A percentile compares a stretch with the other conserved stretches of the same genome.
Evolutionary conservation across 169 alveolate genomes (phyloP).

Genomic region (Eimeria tenella): DNA sequence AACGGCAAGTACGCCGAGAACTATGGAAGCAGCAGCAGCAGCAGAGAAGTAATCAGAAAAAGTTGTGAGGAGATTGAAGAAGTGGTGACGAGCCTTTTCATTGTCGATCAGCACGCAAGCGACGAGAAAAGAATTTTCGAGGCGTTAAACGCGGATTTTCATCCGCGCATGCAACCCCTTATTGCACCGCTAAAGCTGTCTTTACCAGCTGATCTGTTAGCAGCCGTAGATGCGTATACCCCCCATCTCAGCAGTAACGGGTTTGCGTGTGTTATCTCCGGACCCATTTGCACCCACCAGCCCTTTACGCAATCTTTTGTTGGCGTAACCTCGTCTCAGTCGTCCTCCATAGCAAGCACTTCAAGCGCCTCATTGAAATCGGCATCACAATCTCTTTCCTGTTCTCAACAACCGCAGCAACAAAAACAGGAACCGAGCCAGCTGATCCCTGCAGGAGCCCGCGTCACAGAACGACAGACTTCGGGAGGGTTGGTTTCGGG

Average conservation of each 20-base stretch:
- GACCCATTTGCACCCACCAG: neutral
- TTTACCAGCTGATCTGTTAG: conserved; percentile 90
- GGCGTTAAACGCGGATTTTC: conserved; percentile 88
- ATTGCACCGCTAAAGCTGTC: conserved; percentile 94
- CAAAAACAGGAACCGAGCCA: neutral
- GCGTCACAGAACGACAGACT: neutral
- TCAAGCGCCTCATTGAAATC: neutral
- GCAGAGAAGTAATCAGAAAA: neutral
- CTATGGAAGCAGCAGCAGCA: neutral
- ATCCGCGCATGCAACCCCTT: conserved; percentile 92
- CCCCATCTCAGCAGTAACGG: conserved; percentile 45
- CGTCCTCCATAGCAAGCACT: neutral
- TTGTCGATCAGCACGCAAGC: conserved; percentile 99
- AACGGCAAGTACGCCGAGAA: neutral
- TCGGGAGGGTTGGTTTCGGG: neutral
- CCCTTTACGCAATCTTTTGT: neutral
- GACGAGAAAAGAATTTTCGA: conserved; percentile 98
- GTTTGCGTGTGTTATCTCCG: neutral
- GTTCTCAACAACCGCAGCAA: neutral
- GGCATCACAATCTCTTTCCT: neutral
- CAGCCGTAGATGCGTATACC: conserved; percentile 18
- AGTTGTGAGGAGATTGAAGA: neutral
- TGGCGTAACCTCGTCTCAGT: neutral
- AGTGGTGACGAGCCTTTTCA: conserved; percentile 88
- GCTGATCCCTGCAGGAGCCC: neutral